Percentiles rank a stretch among this genome's conserved stretches.
These are phyloP conservation scores for Macrophomina tecta DNA, from an alignment of 2,329 filamentous ascomycete species.

Conservation along the genomic window DNA sequence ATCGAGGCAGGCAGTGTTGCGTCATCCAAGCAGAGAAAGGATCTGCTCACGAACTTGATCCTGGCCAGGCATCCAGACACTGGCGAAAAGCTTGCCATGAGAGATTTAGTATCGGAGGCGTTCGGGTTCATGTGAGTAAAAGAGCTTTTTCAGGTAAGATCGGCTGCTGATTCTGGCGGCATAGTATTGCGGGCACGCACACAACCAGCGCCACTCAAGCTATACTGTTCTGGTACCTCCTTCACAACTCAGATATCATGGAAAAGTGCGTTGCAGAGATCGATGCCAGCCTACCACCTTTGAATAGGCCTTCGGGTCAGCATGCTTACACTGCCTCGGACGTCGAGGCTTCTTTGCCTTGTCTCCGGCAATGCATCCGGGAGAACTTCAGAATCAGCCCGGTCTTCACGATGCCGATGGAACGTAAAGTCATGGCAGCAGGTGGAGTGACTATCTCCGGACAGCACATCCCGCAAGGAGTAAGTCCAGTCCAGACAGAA, in stretches of 20 bases:
- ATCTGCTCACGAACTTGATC: slow-evolving; percentile 46
- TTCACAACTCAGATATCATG: slow-evolving; percentile 39
- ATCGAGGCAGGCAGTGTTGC: neutral
- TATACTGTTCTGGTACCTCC: slow-evolving; percentile 41
- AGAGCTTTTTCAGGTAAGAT: too few relatives aligned
- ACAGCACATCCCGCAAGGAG: slow-evolving; percentile 35
- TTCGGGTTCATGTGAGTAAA: slow-evolving; percentile 42
- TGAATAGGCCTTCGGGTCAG: neutral
- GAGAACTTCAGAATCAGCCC: slow-evolving; percentile 46
- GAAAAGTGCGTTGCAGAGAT: slow-evolving; percentile 35
- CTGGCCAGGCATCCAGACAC: slow-evolving; percentile 46
- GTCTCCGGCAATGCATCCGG: slow-evolving; percentile 32
- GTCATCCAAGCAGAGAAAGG: slow-evolving; percentile 35
- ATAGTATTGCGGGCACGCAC: slow-evolving; percentile 42
- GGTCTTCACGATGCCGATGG: slow-evolving; percentile 44
- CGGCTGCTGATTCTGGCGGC: neutral
- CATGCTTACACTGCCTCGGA: slow-evolving; percentile 35
- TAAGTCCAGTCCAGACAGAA: slow-evolving; percentile 29
- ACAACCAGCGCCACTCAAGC: slow-evolving; percentile 41
- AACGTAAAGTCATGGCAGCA: slow-evolving; percentile 36
- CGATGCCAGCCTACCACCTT: slow-evolving; percentile 13
- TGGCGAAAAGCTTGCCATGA: slow-evolving; percentile 37
- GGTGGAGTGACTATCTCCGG: slow-evolving; percentile 37
- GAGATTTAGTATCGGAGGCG: slow-evolving; percentile 44
- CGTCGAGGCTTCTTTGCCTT: slow-evolving; percentile 37